Evolutionary conservation across 352 stramenopile species (phyloP), one percentile per base, ranked within the genome.

Genomic region (Blastocystis sp.): DNA sequence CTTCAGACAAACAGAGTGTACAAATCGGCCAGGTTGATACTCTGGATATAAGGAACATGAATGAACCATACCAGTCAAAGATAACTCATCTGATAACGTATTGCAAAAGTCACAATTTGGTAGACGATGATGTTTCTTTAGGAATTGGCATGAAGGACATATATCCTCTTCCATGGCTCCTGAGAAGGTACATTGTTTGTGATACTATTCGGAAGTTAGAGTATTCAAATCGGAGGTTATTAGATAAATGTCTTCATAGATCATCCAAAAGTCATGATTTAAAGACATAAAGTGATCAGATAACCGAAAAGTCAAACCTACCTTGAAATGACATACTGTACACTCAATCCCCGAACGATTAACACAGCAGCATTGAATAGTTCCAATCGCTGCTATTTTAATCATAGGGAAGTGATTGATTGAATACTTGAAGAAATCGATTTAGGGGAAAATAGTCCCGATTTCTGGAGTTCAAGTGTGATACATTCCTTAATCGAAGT

Each of bases 1-100:
- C 35, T 65, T 63, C 6, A 83, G n/a, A 27, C 71, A 83, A 16
- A 83, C 71, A 29, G 11, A 66, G 27, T 83, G 71, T 27, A 83
- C 71, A 67, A 65, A 83, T 21, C 27, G 54, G 39, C 27, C 21
- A 19, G 24, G 24, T 27, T 32, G 16, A 5, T 65, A 59, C 29
- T 65, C 71, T 83, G 51, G 11, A 52, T 57, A 24, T 65, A 54
- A 83, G 24, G 19, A 43, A 27, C 46, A 14, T 0, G 9, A 32
- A 37, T 1, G 19, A 80, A 14, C 14, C 27, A 21, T 32, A 80
- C 69, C 19, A n/a, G 61, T 63, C 69, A 80, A 9, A 16, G 24
- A 24, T 11, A 80, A 39, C 43, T 35, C 24, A 35, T 61, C 27
- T 19, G 11, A 52, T 7, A 19, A 19, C 46, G 4, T n/a, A 59